phyloP scores from a whole-genome alignment of 2,329 filamentous ascomycete species.

The Neofusicoccum sp. region DNA sequence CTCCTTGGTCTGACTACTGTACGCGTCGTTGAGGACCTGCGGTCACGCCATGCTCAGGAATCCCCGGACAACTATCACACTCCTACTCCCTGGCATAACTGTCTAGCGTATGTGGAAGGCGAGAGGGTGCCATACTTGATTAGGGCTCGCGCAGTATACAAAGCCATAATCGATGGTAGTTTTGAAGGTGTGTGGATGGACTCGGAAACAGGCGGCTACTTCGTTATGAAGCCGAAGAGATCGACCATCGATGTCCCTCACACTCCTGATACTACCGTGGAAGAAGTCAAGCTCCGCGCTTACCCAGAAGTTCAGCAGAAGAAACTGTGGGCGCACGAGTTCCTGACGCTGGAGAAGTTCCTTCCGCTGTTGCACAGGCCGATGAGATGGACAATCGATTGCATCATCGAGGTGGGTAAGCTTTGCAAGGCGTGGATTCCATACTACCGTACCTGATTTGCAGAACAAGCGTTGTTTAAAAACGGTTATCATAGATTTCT shows the following conservation, averaged over 20 bases:
- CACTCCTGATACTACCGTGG: neutral
- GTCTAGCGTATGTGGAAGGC: slow-evolving; percentile 37
- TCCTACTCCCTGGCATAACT: slow-evolving; percentile 51
- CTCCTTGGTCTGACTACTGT: slow-evolving; percentile 31
- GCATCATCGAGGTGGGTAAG: neutral
- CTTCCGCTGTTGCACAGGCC: neutral
- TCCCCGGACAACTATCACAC: slow-evolving; percentile 39
- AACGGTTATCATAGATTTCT: neutral
- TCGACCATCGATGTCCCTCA: neutral
- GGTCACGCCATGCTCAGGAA: slow-evolving; percentile 20
- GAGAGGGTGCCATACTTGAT: slow-evolving; percentile 34
- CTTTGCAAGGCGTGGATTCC: neutral
- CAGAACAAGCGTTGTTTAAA: no score
- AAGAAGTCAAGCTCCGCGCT: neutral
- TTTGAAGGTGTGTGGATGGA: slow-evolving; percentile 34
- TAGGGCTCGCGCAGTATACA: slow-evolving; percentile 31
- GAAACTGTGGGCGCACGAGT: neutral
- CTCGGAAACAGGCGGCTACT: slow-evolving; percentile 32
- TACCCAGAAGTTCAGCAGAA: neutral
- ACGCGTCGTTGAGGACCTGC: slow-evolving; percentile 35
- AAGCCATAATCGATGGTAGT: slow-evolving; percentile 27
- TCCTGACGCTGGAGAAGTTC: neutral
- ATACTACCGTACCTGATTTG: no score
- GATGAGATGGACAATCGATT: neutral
- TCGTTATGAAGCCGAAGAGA: slow-evolving; percentile 28